phyloP scores from a whole-genome alignment of 2,329 filamentous ascomycete genomes.

The Rhynchosporium graminicola region DNA sequence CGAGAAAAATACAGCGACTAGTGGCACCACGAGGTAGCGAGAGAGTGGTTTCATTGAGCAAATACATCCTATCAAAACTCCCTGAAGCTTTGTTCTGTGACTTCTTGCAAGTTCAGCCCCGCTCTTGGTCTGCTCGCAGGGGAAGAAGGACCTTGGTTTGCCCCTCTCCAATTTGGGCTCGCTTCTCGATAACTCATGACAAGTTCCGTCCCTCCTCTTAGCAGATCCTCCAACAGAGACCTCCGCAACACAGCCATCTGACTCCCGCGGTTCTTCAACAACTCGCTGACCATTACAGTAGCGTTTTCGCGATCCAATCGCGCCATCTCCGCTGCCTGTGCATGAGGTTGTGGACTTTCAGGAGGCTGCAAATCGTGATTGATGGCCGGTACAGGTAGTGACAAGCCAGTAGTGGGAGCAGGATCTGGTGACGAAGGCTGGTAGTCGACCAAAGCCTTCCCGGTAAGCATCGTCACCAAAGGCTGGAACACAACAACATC shows the following conservation, averaged over 20 bases:
- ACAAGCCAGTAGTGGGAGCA: neutral
- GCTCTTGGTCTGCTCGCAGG: slow-evolving; percentile 13
- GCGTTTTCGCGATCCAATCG: slow-evolving; percentile 62
- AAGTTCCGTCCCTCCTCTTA: slow-evolving; percentile 50
- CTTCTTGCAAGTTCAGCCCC: slow-evolving; percentile 25
- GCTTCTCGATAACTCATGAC: slow-evolving; percentile 33
- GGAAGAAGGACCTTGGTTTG: slow-evolving; percentile 14
- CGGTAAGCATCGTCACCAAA: slow-evolving; percentile 53
- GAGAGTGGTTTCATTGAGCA: too few relatives aligned
- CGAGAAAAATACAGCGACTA: too few relatives aligned
- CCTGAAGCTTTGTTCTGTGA: slow-evolving; percentile 22
- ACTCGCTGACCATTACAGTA: slow-evolving; percentile 57
- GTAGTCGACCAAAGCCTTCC: slow-evolving; percentile 41
- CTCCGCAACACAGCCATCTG: slow-evolving; percentile 46
- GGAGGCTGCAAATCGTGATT: slow-evolving; percentile 24
- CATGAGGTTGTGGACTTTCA: slow-evolving; percentile 28
- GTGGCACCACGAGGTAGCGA: too few relatives aligned
- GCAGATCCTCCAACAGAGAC: slow-evolving; percentile 49
- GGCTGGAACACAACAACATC: slow-evolving; percentile 47
- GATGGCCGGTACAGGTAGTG: neutral
- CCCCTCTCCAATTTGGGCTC: slow-evolving; percentile 11
- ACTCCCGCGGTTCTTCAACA: slow-evolving; percentile 49
- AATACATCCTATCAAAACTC: slow-evolving; percentile 19
- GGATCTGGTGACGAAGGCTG: slow-evolving; percentile 11
- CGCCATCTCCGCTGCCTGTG: slow-evolving; percentile 46